phyloP scores from a whole-genome alignment of 2,329 filamentous ascomycete genomes.

The Clathrospora elynae region DNA sequence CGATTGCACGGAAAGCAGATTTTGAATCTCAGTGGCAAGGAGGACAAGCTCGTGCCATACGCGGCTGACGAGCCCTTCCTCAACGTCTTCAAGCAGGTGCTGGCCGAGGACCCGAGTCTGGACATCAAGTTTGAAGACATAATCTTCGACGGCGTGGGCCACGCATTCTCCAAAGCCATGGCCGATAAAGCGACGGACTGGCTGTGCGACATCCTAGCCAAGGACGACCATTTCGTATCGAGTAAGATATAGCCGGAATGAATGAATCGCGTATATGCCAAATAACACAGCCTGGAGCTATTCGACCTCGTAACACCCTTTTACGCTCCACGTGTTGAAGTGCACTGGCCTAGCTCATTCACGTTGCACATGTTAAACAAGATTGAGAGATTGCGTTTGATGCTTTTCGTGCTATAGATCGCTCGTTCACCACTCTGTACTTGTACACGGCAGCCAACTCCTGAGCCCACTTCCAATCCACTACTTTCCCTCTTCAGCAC shows the following conservation, averaged over 20 bases:
- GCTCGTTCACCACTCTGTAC: too few species aligned
- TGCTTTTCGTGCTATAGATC: too few species aligned
- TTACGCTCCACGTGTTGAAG: too few species aligned
- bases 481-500: too few species aligned
- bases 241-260: slow-evolving; percentile 43
- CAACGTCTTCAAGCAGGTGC: slow-evolving; percentile 64
- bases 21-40: slow-evolving; percentile 61
- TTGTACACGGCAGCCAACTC: too few species aligned
- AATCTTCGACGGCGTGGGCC: slow-evolving; percentile 70
- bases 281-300: too few species aligned
- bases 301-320: too few species aligned
- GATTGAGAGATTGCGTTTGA: too few species aligned
- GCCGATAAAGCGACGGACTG: slow-evolving; percentile 68
- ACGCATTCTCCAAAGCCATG: slow-evolving; percentile 73
- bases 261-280: too few species aligned
- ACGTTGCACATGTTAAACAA: too few species aligned
- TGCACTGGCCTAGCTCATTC: too few species aligned
- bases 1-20: slow-evolving; percentile 52
- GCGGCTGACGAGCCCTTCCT: slow-evolving; percentile 64
- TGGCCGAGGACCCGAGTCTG: slow-evolving; percentile 55
- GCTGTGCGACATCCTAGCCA: slow-evolving; percentile 54
- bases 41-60: slow-evolving; percentile 76
- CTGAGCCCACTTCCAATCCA: too few species aligned
- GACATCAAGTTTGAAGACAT: slow-evolving; percentile 65
- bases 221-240: slow-evolving; percentile 12